These are phyloP conservation scores for Botrytis medusae DNA, from an alignment of 2,329 filamentous ascomycete genomes.

Conservation along the genomic window DNA sequence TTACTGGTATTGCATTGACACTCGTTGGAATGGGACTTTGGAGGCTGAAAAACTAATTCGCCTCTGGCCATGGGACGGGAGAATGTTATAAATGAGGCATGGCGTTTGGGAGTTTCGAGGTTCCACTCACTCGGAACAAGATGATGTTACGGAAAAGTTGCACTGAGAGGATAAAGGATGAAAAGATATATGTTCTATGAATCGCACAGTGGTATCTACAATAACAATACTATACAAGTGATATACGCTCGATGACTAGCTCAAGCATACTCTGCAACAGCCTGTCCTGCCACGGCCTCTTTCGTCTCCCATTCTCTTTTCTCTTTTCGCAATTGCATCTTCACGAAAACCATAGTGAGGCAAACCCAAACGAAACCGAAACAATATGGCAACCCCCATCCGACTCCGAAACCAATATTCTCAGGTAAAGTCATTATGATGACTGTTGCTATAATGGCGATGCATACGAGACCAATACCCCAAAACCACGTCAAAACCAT, in stretches of 20 bases:
- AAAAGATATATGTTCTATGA: slow-evolving; percentile 1
- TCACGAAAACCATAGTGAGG: slow-evolving; percentile 29
- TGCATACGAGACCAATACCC: slow-evolving; percentile 34
- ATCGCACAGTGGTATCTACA: not conserved
- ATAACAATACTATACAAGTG: slow-evolving; percentile 12
- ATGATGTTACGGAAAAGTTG: not conserved
- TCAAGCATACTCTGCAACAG: slow-evolving; percentile 18
- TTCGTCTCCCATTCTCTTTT: slow-evolving; percentile 30
- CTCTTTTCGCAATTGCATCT: slow-evolving; percentile 29
- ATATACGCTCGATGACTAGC: not conserved
- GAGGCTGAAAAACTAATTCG: slow-evolving; percentile 41
- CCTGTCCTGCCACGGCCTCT: slow-evolving; percentile 18
- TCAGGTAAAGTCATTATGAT: slow-evolving; percentile 32
- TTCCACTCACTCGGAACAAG: not conserved
- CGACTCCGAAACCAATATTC: slow-evolving; percentile 34
- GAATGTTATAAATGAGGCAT: not conserved
- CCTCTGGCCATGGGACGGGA: not conserved
- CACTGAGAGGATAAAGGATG: not conserved
- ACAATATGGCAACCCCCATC: slow-evolving; percentile 36
- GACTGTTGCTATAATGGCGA: slow-evolving; percentile 32
- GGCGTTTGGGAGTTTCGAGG: not conserved
- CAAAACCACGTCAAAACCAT: slow-evolving; percentile 36
- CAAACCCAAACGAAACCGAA: slow-evolving; percentile 26
- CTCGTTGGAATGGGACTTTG: slow-evolving; percentile 71
- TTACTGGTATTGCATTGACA: slow-evolving; percentile 65